A percentile compares a stretch with the other conserved stretches of the same genome.
Evolutionary conservation across 495 filamentous ascomycete species (phyloP).

Genomic region (Lichenothelia convexa): DNA sequence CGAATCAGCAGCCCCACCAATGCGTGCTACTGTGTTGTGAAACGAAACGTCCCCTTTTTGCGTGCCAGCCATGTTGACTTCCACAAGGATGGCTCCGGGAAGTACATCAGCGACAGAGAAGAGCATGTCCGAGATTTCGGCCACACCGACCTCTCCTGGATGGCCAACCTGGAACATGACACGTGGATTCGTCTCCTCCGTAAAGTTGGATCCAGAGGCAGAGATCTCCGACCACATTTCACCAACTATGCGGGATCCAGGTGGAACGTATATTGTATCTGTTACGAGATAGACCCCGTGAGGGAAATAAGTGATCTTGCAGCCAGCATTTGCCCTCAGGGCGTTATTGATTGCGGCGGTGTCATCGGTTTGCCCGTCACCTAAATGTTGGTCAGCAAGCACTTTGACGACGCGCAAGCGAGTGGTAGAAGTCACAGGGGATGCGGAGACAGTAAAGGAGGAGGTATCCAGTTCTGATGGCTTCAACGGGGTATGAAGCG

Average conservation of each 20-base stretch:
- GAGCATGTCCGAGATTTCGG: conserved; percentile 73
- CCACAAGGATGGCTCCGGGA: conserved; percentile 72
- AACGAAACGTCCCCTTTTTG: too few relatives aligned
- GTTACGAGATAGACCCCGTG: conserved; percentile 78
- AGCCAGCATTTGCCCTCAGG: conserved; percentile 38
- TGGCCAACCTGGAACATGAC: conserved; percentile 63
- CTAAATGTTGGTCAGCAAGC: too few relatives aligned
- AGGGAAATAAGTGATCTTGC: conserved; percentile 74
- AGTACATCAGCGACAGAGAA: conserved; percentile 60
- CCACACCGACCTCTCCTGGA: conserved; percentile 53
- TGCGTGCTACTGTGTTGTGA: too few relatives aligned
- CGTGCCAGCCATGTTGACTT: too few relatives aligned
- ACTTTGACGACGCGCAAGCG: too few relatives aligned
- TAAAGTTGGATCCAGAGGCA: conserved; percentile 50
- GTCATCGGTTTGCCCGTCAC: conserved; percentile 54
- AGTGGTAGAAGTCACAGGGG: too few relatives aligned
- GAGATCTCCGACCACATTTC: conserved; percentile 84
- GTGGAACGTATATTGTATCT: conserved; percentile 65
- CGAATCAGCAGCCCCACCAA: too few relatives aligned
- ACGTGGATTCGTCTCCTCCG: conserved; percentile 47
- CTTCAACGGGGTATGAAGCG: too few relatives aligned
- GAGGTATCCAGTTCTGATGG: too few relatives aligned
- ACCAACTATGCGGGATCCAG: conserved; percentile 64
- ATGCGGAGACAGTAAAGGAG: too few relatives aligned
- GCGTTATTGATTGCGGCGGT: conserved; percentile 55